Evolutionary conservation across 1,139 yeast species (phyloP), one percentile per base, ranked within the genome.

Genomic region (Yamadazyma atmosphaerica): DNA sequence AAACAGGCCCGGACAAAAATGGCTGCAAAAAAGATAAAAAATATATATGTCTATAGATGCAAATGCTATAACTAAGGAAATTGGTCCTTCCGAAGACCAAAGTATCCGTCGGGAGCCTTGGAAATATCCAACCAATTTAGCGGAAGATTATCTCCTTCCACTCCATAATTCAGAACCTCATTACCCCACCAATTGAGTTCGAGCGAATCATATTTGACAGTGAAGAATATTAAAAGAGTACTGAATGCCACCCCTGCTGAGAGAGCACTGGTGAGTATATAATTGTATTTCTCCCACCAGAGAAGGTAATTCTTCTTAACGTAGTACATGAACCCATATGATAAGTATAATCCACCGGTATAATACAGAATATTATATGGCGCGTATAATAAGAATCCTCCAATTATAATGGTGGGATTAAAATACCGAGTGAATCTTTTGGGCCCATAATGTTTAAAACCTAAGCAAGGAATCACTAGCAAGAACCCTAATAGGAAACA

Each of bases 281-380:
- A 83, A 51, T 77, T 80, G 59, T 81, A 83, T 56, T 76, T 79
- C 44, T 76, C 81, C 82, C 84, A 81, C 83, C 85, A 77, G 18
- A 68, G 59, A 15, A 65, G 49, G 50, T 72, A 77, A 44, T 75
- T 66, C 47, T 61, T 68, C 47, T 71, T 76, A 48, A 79, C 60
- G 54, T 66, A 61, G 51, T 68, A 67, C 78, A 79, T 81, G 62
- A 81, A 81, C 22, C 65, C 48, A 41, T 61, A 69, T 10, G 79
- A 67, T 21, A 74, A 53, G 42, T 72, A 68, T 36, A 77, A 55
- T 16, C 82, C 81, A 19, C 77, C 74, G 14, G 79, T 72, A 46
- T 62, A 65, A 60, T 78, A 81, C 58, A 72, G 65, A 44, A 81
- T 53, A 55, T 79, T 79, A 48, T 73, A 77, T 9, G 86, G 85